phyloP scores from a whole-genome alignment of 371 early-diverging fungal genomes.

The Sanchytrium tribonematis region DNA sequence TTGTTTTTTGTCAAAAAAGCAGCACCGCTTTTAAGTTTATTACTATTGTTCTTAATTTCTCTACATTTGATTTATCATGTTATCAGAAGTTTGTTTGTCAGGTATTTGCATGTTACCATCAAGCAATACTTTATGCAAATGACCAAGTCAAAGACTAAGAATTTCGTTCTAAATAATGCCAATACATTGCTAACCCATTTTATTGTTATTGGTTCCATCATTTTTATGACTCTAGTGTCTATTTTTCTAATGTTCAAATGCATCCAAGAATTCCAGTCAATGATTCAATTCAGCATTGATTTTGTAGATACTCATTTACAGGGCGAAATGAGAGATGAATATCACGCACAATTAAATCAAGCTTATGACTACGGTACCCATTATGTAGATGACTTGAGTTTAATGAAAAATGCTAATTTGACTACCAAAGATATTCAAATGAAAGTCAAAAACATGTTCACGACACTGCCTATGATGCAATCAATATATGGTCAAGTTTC shows the following conservation, averaged over 20 bases:
- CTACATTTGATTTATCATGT: background rate
- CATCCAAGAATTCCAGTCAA: background rate
- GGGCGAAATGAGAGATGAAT: background rate
- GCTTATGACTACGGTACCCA: background rate
- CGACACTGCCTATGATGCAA: background rate
- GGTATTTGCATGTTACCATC: background rate
- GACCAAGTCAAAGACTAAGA: background rate
- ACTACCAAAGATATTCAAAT: background rate
- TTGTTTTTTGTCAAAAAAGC: background rate
- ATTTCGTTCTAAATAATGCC: background rate
- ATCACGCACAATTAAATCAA: background rate
- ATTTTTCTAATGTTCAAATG: background rate
- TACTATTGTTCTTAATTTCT: background rate
- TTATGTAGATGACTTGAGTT: background rate
- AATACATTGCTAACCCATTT: background rate
- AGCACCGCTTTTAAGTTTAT: background rate
- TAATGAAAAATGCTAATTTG: background rate
- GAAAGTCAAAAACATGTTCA: background rate
- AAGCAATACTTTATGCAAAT: background rate
- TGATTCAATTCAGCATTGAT: background rate
- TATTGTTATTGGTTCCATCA: background rate
- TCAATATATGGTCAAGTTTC: background rate
- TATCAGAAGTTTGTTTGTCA: background rate
- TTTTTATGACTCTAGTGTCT: background rate
- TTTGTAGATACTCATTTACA: background rate